Base-by-base conservation (phyloP, 257 asterid species). In the Petunia secreta region DNA sequence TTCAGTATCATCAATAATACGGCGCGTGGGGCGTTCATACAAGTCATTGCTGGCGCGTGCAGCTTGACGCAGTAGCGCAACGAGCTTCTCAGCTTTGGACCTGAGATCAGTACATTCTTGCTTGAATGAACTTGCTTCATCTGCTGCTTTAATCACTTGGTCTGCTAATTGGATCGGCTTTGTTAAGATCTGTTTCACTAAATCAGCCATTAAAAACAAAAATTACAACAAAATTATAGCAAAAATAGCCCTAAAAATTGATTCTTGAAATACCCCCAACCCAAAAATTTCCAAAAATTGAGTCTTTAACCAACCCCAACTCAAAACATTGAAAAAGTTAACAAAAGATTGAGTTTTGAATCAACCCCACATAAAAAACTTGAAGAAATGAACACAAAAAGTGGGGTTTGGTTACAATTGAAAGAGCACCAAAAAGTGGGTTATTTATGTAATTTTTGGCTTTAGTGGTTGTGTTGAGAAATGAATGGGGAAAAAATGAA, bases 41-140 rank as follows among this genome's bases (percentile, higher is more conserved):
- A 92, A 91, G 11, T 91, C 95, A 86, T 80, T 88, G 87, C 93
- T 87, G 13, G 92, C 93, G 60, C 97, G 97, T 81, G 95, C 93
- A 48, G 92, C 97, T 83, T 92, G 95, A 0, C 95, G 94, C 55
- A 92, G 92, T 11, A 92, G 91, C 2, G 75, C 85, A 2, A 91
- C 89, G 15, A 92, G 95, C 78, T 91, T 92, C 68, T 92, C 95
- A 1, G 91, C 84, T 84, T 90, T 92, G 50, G 91, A 88, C 82
- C 89, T 87, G 50, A 92, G 89, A 54, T 91, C 97, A 25, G 82
- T 36, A 84, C 97, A 91, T 65, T 92, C 95, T 39, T 88, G 94
- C 86, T 87, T 92, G 89, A 91, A 92, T 0, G 88, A 81, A 1
- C 91, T 88, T 0, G 94, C 93, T 36, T 89, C 93, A 50, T 84